phyloP scores from a whole-genome alignment of 2,329 filamentous ascomycete species.

The Fusarium torulosum region DNA sequence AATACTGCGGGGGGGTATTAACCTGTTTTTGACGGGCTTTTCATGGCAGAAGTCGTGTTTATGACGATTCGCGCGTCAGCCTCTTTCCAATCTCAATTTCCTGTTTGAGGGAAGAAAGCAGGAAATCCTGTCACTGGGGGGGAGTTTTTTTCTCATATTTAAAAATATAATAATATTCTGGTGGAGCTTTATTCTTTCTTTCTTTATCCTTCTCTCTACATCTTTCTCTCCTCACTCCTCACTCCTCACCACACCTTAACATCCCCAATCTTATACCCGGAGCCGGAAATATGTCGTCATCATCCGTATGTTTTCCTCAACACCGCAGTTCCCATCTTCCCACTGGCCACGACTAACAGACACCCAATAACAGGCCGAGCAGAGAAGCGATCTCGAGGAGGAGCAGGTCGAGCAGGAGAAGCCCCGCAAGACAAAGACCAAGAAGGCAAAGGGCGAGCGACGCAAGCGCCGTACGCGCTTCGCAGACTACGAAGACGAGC shows the following conservation, averaged over 20 bases:
- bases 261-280: slow-evolving; percentile 11
- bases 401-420: slow-evolving; percentile 37
- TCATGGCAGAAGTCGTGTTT: slow-evolving; percentile 33
- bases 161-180: slow-evolving; percentile 15
- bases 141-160: slow-evolving; percentile 2
- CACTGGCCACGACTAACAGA: slow-evolving; percentile 4
- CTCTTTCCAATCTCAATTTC: slow-evolving; percentile 29
- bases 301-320: slow-evolving; percentile 17
- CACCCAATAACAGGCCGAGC: slow-evolving; percentile 15
- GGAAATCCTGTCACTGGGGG: not conserved
- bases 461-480: slow-evolving; percentile 38
- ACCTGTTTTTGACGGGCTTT: not conserved
- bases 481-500: slow-evolving; percentile 34
- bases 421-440: slow-evolving; percentile 39
- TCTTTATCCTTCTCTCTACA: slow-evolving; percentile 34
- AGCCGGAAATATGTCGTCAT: slow-evolving; percentile 31
- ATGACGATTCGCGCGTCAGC: slow-evolving; percentile 38
- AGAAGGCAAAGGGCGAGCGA: slow-evolving; percentile 39
- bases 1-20: not conserved
- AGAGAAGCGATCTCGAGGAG: slow-evolving; percentile 38
- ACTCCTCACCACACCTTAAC: not conserved
- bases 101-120: slow-evolving; percentile 26
- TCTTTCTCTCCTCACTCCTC: not conserved
- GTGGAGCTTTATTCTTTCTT: slow-evolving; percentile 14
- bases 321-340: not conserved